Evolutionary conservation across 441 rosid species (phyloP).

Genomic region (Erodium texanum): DNA sequence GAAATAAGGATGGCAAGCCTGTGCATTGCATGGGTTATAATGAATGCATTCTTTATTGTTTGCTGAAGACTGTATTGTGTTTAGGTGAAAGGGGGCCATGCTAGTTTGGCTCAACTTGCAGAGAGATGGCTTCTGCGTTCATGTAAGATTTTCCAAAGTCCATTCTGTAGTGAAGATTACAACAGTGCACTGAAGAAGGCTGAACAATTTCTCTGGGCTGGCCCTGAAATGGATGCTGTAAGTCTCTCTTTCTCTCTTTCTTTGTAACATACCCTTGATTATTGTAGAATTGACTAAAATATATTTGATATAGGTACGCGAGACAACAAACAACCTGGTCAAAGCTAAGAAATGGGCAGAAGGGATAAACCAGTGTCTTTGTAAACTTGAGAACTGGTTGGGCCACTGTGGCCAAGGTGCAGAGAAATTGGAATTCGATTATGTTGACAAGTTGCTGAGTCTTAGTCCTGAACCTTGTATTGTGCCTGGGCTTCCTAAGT

Average conservation of each 20-base stretch:
- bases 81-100: constrained; percentile 54
- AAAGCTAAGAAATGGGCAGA: constrained; percentile 64
- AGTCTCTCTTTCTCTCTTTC: constrained; percentile 27
- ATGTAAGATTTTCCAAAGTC: constrained; percentile 33
- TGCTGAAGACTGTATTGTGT: constrained; percentile 14
- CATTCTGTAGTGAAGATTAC: constrained; percentile 49
- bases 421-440: constrained; percentile 43
- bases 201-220: constrained; percentile 98
- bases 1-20: not conserved
- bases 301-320: constrained; percentile 48
- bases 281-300: constrained; percentile 12
- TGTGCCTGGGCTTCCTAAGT: constrained; percentile 48
- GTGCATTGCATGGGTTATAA: not conserved
- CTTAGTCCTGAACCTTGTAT: constrained; percentile 55
- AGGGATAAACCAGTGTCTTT: constrained; percentile 51
- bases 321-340: constrained; percentile 43
- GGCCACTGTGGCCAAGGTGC: constrained; percentile 22
- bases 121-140: constrained; percentile 60
- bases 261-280: constrained; percentile 16
- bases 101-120: constrained; percentile 54
- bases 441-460: constrained; percentile 42
- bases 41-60: not conserved
- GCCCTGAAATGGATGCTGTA: constrained; percentile 81
- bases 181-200: constrained; percentile 58
- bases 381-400: constrained; percentile 44